phyloP scores from a whole-genome alignment of 78 protist species.

The Dictyostelium citrinum region DNA sequence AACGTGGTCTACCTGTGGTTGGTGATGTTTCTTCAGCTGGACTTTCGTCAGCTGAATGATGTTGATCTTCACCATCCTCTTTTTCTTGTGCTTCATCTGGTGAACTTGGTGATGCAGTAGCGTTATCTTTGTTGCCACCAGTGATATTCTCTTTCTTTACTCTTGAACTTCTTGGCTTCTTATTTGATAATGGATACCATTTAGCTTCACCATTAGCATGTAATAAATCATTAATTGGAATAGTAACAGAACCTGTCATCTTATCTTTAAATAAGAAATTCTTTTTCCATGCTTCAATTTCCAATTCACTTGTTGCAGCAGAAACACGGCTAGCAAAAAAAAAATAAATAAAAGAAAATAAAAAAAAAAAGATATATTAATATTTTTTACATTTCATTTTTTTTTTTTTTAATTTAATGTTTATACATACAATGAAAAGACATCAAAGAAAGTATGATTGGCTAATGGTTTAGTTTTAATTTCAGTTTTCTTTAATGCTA shows the following conservation, averaged over 20 bases:
- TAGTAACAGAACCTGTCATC: constrained; percentile 36
- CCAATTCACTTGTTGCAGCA: constrained; percentile 47
- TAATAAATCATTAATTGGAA: constrained; percentile 52
- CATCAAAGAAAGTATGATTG: constrained; percentile 64
- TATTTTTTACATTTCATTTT: not conserved
- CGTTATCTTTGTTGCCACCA: not conserved
- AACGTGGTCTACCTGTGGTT: constrained; percentile 12
- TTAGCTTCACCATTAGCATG: constrained; percentile 49
- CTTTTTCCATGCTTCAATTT: constrained; percentile 76
- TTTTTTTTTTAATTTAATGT: not conserved
- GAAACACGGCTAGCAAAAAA: constrained; percentile 54
- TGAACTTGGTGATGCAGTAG: not conserved
- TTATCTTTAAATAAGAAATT: constrained; percentile 69
- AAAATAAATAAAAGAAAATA: not conserved
- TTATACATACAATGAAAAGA: constrained; percentile 47
- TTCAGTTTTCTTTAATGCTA: constrained; percentile 44
- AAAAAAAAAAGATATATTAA: not conserved
- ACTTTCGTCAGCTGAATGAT: constrained; percentile 24
- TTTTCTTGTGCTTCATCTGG: constrained; percentile 45
- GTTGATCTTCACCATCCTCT: constrained; percentile 10
- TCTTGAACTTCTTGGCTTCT: constrained; percentile 25
- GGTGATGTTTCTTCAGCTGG: constrained; percentile 11
- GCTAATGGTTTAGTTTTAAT: constrained; percentile 46
- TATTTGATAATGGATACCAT: constrained; percentile 47
- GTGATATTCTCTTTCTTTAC: not conserved